Evolutionary conservation across 257 asterid species (phyloP).

Genomic region (Rehmannia glutinosa): DNA sequence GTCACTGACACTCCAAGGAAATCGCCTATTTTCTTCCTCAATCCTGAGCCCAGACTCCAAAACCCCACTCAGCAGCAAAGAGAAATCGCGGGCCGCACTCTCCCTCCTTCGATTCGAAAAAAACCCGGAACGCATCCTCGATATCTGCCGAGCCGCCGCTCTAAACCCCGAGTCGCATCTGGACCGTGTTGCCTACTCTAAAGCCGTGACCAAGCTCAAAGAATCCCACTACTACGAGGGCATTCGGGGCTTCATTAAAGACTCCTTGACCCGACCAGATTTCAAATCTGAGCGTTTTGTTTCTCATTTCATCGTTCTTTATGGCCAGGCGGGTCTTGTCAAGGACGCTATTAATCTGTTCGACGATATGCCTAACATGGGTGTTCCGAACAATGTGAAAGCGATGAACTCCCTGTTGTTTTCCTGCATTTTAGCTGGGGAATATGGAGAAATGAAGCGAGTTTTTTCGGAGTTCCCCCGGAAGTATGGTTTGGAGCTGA

Average conservation of each 20-base stretch:
- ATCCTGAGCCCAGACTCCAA: slow-evolving; percentile 62
- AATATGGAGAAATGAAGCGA: slow-evolving; percentile 75
- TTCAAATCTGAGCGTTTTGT: slow-evolving; percentile 44
- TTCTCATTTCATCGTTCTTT: slow-evolving; percentile 60
- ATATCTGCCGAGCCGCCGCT: slow-evolving; percentile 82
- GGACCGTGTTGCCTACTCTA: slow-evolving; percentile 66
- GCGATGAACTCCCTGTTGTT: slow-evolving; percentile 60
- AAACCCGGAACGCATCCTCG: slow-evolving; percentile 78
- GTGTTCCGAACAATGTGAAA: slow-evolving; percentile 39
- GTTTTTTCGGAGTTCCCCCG: slow-evolving; percentile 61
- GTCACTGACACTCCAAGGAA: slow-evolving; percentile 22
- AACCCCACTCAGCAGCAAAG: slow-evolving; percentile 53
- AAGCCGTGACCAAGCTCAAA: slow-evolving; percentile 54
- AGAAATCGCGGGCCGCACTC: slow-evolving; percentile 78
- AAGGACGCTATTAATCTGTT: slow-evolving; percentile 59
- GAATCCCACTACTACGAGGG: slow-evolving; percentile 48
- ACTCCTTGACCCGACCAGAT: slow-evolving; percentile 50
- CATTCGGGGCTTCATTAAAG: slow-evolving; percentile 53
- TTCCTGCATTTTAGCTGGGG: slow-evolving; percentile 55
- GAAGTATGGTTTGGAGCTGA: slow-evolving; percentile 51
- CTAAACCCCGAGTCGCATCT: slow-evolving; percentile 62
- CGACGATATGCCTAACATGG: slow-evolving; percentile 56
- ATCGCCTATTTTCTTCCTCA: slow-evolving; percentile 44
- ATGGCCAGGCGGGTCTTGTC: slow-evolving; percentile 72
- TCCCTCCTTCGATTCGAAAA: slow-evolving; percentile 69